These are phyloP conservation scores for Coemansia sp. DNA, from an alignment of 192 early-diverging fungal species.

Conservation along the genomic window DNA sequence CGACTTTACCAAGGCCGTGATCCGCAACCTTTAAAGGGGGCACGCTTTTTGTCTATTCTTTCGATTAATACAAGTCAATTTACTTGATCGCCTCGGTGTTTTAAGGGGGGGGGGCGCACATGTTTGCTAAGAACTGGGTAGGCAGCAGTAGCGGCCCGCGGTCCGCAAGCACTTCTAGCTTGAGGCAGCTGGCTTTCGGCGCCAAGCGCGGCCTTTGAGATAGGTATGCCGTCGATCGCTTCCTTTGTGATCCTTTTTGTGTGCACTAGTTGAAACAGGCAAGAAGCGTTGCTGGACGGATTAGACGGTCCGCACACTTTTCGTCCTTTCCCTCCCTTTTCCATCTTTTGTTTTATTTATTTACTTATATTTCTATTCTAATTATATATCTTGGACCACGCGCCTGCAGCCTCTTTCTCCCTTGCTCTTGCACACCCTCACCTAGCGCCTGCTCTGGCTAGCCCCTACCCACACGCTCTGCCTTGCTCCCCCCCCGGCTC, in stretches of 20 bases:
- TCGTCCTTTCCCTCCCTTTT: not conserved
- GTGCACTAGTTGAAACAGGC: not conserved
- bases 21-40: constrained; percentile 52
- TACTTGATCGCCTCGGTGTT: not conserved
- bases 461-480: not conserved
- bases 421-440: not conserved
- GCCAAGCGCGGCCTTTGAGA: not conserved
- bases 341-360: not conserved
- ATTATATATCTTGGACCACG: not conserved
- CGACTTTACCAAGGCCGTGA: constrained; percentile 91
- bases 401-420: not conserved
- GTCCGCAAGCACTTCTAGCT: not conserved
- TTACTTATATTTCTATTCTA: not conserved
- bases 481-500: not conserved
- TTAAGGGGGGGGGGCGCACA: not conserved
- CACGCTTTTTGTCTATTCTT: not conserved
- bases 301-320: not conserved
- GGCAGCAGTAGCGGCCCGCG: not conserved
- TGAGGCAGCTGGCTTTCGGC: not conserved
- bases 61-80: not conserved
- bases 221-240: constrained; percentile 2
- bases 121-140: not conserved
- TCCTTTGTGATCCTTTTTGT: constrained; percentile 3
- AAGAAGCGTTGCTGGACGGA: not conserved
- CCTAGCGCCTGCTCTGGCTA: not conserved